Evolutionary conservation across 225 moss, liverwort and hornwort genomes (phyloP).

Genomic region (Asterella californica): DNA sequence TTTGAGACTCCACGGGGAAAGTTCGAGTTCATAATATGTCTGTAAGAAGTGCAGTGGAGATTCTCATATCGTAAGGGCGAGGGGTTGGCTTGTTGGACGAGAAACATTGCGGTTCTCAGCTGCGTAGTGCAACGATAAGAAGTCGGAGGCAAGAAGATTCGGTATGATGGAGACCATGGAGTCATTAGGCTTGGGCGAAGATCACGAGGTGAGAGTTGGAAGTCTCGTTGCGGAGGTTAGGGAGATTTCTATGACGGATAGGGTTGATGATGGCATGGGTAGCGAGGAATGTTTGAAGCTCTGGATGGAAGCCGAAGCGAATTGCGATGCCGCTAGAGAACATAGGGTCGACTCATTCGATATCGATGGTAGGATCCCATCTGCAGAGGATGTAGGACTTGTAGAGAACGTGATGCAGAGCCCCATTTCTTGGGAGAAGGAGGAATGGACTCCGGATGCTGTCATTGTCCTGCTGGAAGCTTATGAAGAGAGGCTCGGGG

Average conservation of each 20-base stretch:
- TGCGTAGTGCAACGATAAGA: too few relatives aligned
- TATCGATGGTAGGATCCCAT: background rate
- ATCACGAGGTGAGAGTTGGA: constrained; percentile 11
- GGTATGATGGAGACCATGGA: constrained; percentile 13
- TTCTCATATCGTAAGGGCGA: too few relatives aligned
- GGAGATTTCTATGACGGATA: constrained; percentile 20
- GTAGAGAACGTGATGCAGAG: constrained; percentile 7
- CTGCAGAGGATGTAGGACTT: constrained; percentile 7
- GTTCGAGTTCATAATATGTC: too few relatives aligned
- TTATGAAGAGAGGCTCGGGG: constrained; percentile 32
- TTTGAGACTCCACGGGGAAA: too few relatives aligned
- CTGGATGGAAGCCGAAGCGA: constrained; percentile 37
- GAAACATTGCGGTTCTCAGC: too few relatives aligned
- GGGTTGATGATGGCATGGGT: constrained; percentile 14
- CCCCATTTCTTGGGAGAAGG: constrained; percentile 18
- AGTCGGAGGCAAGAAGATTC: background rate
- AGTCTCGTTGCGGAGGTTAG: constrained; percentile 24
- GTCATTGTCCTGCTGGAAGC: constrained; percentile 33
- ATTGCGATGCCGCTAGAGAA: constrained; percentile 21
- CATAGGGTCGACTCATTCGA: background rate
- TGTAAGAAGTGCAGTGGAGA: too few relatives aligned
- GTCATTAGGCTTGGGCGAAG: constrained; percentile 10
- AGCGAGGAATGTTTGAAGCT: constrained; percentile 28
- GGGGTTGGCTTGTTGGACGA: too few relatives aligned
- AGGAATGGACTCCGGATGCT: constrained; percentile 33